Evolutionary conservation across 1,139 yeast genomes (phyloP).

Genomic region (Zhuliangozyma blackwelliae): DNA sequence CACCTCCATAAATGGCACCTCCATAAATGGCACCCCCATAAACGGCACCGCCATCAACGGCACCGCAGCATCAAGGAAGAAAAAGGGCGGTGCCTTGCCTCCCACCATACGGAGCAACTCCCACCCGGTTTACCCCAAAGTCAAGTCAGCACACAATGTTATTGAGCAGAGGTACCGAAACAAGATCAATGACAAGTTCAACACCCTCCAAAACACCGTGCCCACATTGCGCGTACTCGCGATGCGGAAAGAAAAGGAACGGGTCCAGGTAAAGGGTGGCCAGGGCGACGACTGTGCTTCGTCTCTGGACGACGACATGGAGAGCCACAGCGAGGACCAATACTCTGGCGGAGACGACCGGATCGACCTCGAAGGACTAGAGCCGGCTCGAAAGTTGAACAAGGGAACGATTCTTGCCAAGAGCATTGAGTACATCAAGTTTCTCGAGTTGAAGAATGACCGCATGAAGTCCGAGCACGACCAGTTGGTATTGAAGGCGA

Average conservation of each 20-base stretch:
- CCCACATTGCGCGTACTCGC: conserved; percentile 37
- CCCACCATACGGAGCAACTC: conserved; percentile 6
- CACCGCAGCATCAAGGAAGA: conserved; percentile 1
- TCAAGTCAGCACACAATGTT: conserved; percentile 39
- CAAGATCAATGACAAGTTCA: conserved; percentile 43
- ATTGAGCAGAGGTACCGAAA: conserved; percentile 45
- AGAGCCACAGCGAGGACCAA: conserved; percentile 8
- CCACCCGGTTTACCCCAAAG: conserved; percentile 12
- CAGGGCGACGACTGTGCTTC: conserved; percentile 15
- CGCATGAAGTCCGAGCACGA: conserved; percentile 32
- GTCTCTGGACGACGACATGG: conserved; percentile 13
- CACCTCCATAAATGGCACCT: not conserved
- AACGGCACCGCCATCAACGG: not conserved
- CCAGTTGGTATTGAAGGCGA: conserved; percentile 20
- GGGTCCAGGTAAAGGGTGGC: conserved; percentile 7
- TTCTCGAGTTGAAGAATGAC: conserved; percentile 36
- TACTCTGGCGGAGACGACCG: conserved; percentile 7
- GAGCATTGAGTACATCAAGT: conserved; percentile 42
- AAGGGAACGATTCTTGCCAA: conserved; percentile 44
- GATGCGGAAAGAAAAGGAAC: conserved; percentile 16
- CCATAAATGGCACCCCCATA: not conserved
- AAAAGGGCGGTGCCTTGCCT: not conserved
- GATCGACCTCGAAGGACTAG: conserved; percentile 38
- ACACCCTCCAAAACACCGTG: conserved; percentile 36
- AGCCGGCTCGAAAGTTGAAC: conserved; percentile 42